phyloP scores from a whole-genome alignment of 768 basidiomycete species.

The Leccinum ochraceum region DNA sequence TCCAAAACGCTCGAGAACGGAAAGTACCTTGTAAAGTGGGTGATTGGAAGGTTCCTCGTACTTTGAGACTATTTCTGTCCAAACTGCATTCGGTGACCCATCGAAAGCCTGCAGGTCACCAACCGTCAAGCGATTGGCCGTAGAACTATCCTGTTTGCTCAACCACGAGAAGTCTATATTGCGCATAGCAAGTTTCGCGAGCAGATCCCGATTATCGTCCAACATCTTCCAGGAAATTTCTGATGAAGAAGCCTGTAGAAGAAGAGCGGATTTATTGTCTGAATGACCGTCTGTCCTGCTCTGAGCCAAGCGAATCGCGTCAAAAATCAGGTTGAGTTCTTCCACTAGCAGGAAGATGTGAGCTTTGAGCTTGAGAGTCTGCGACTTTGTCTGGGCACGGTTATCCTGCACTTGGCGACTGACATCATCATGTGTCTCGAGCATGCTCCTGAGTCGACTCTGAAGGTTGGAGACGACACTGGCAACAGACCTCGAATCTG shows the following conservation, averaged over 20 bases:
- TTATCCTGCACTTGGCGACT: constrained; percentile 34
- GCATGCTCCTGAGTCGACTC: constrained; percentile 61
- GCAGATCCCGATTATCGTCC: constrained; percentile 64
- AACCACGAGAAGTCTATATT: constrained; percentile 81
- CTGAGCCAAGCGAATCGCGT: constrained; percentile 82
- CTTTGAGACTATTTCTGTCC: constrained; percentile 87
- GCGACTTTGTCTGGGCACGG: constrained; percentile 46
- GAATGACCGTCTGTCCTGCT: constrained; percentile 66
- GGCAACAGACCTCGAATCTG: constrained; percentile 70
- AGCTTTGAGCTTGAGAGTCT: constrained; percentile 66
- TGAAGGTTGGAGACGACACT: constrained; percentile 74
- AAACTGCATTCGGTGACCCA: constrained; percentile 76
- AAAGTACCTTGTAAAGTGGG: constrained; percentile 64
- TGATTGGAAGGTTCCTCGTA: constrained; percentile 69
- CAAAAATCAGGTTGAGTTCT: constrained; percentile 82
- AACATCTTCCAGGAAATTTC: constrained; percentile 95
- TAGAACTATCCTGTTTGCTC: constrained; percentile 85
- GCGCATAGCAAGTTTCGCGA: constrained; percentile 85
- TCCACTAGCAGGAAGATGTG: constrained; percentile 73
- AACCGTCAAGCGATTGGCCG: constrained; percentile 72
- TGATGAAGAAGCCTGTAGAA: constrained; percentile 77
- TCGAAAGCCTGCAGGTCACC: constrained; percentile 85
- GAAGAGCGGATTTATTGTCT: constrained; percentile 77
- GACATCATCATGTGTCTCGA: constrained; percentile 51
- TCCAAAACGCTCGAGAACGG: neutral